These are phyloP conservation scores for Candida germanica DNA, from an alignment of 805 yeast species.

Conservation along the genomic window DNA sequence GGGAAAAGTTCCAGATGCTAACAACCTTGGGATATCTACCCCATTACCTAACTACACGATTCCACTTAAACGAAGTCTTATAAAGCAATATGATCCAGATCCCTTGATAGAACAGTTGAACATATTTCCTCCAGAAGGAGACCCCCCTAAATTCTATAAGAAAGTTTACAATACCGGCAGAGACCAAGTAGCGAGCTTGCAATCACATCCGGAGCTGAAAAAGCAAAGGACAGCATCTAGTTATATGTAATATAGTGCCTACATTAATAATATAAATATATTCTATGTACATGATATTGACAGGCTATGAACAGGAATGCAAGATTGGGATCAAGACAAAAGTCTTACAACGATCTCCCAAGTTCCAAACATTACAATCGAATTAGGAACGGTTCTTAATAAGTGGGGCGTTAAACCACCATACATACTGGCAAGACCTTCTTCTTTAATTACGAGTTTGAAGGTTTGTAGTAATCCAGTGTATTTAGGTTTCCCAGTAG, in stretches of 20 bases:
- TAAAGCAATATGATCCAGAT: conserved; percentile 23
- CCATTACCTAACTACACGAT: conserved; percentile 27
- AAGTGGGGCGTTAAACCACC: conserved; percentile 98
- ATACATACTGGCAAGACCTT: conserved; percentile 89
- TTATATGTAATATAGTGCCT: too few relatives aligned
- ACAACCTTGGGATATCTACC: conserved; percentile 1
- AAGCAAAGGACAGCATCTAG: too few relatives aligned
- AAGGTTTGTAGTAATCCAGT: conserved; percentile 88
- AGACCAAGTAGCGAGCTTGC: conserved; percentile 3
- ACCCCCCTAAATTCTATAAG: conserved; percentile 48
- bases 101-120: conserved; percentile 23
- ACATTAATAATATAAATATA: too few relatives aligned
- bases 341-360: conserved; percentile 73
- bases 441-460: conserved; percentile 80
- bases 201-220: too few relatives aligned
- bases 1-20: conserved; percentile 48
- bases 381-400: conserved; percentile 94
- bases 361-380: conserved; percentile 98
- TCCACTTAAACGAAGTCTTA: conserved; percentile 21
- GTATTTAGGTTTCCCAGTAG: conserved; percentile 79
- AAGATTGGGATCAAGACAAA: conserved; percentile 11
- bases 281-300: conserved; percentile 8
- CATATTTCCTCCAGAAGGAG: conserved; percentile 38
- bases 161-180: conserved; percentile 30
- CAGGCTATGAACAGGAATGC: conserved; percentile 6